Percentiles rank a stretch among this genome's conserved stretches.
These are phyloP conservation scores for Aspergillus sparsus DNA, from an alignment of 495 filamentous ascomycete species.

Conservation along the genomic window DNA sequence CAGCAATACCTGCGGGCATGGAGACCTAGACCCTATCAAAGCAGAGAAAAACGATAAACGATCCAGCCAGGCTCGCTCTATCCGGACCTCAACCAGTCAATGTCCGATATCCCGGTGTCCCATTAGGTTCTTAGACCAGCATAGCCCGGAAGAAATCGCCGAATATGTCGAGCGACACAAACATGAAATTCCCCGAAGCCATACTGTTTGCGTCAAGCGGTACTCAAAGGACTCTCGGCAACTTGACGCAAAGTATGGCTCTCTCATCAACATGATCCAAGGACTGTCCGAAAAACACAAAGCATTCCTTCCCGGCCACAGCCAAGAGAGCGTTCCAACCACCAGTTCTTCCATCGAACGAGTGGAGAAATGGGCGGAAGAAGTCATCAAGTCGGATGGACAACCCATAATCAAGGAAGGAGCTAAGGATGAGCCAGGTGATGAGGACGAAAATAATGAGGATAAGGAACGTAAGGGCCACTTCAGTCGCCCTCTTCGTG, in stretches of 20 bases:
- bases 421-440: constrained; percentile 16
- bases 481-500: constrained; percentile 79
- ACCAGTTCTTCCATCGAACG: constrained; percentile 54
- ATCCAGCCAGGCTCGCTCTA: constrained; percentile 39
- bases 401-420: constrained; percentile 36
- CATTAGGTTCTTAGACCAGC: constrained; percentile 84
- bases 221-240: constrained; percentile 81
- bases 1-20: constrained; percentile 38
- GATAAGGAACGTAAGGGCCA: constrained; percentile 47
- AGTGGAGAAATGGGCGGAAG: constrained; percentile 80
- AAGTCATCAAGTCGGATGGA: constrained; percentile 47
- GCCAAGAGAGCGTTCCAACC: constrained; percentile 39
- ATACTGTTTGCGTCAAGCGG: constrained; percentile 84
- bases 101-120: constrained; percentile 88
- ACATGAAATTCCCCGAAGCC: constrained; percentile 85
- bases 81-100: constrained; percentile 54
- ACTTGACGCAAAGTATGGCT: constrained; percentile 89
- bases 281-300: constrained; percentile 81
- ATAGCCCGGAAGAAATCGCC: constrained; percentile 87
- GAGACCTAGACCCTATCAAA: constrained; percentile 48
- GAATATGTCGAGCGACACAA: constrained; percentile 89
- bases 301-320: constrained; percentile 68
- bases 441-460: constrained; percentile 37
- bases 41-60: constrained; percentile 44
- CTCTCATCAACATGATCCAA: constrained; percentile 85